Conservation (phyloP, 495 filamentous ascomycete species). For the Xylaria curta region DNA sequence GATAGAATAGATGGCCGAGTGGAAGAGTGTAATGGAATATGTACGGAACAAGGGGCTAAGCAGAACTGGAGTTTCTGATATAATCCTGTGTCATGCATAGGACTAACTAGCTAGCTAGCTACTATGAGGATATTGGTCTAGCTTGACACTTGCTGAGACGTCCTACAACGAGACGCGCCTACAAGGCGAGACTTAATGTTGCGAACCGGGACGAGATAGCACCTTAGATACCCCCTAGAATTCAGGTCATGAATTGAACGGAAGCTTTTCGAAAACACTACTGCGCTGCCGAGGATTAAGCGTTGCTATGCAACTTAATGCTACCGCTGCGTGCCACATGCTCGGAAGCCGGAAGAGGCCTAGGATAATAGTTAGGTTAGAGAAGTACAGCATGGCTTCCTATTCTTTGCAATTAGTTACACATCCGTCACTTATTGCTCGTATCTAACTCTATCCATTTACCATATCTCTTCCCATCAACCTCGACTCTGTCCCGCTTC, state of each 20-base stretch:
- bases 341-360: no score
- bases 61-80: background rate
- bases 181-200: background rate
- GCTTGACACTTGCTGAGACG: background rate
- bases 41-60: background rate
- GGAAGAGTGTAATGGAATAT: background rate
- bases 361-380: background rate
- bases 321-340: background rate
- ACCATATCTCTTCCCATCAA: background rate
- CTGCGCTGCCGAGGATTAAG: background rate
- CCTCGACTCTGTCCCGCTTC: background rate
- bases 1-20: background rate
- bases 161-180: background rate
- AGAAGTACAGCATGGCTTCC: background rate
- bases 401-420: background rate
- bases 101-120: background rate
- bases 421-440: slow-evolving; percentile 7
- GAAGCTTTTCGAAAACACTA: background rate
- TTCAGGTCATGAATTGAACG: background rate
- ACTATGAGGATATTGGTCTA: background rate
- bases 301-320: background rate
- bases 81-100: background rate
- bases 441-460: background rate
- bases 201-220: background rate
- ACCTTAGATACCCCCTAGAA: slow-evolving; percentile 13